A percentile compares a stretch with the other conserved stretches of the same genome.
Evolutionary conservation across 352 stramenopile species (phyloP).

Genomic region (Phytophthora podocarpi): DNA sequence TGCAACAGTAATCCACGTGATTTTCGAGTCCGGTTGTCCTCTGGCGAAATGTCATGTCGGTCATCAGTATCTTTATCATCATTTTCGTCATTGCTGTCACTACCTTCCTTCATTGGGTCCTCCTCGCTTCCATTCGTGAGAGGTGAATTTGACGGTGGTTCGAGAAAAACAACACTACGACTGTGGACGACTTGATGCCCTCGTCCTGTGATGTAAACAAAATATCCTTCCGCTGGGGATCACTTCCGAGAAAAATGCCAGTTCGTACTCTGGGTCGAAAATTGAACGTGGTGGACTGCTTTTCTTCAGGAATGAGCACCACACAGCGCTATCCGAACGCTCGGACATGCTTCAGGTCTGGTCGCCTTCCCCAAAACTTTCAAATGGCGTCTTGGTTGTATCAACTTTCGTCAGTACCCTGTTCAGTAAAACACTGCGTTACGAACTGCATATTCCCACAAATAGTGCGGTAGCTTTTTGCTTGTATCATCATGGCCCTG

Average conservation of each 20-base stretch:
- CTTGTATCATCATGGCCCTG: not conserved
- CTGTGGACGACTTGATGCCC: slow-evolving; percentile 3
- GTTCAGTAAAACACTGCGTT: not conserved
- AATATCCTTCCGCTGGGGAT: slow-evolving; percentile 16
- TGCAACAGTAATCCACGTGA: too few species aligned
- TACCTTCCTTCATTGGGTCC: not conserved
- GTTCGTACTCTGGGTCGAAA: slow-evolving; percentile 6
- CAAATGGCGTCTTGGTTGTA: not conserved
- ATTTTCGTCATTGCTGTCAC: too few species aligned
- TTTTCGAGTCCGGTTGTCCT: not conserved
- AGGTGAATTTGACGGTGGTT: not conserved
- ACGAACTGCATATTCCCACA: slow-evolving; percentile 15
- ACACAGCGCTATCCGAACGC: slow-evolving; percentile 15
- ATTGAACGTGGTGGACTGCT: too few species aligned
- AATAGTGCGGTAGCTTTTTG: slow-evolving; percentile 3
- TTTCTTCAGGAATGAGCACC: slow-evolving; percentile 1
- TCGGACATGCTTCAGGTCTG: too few species aligned
- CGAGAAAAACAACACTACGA: slow-evolving; percentile 16
- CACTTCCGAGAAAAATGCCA: slow-evolving; percentile 10
- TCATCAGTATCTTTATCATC: too few species aligned
- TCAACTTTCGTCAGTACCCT: not conserved
- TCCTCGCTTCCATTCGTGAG: too few species aligned
- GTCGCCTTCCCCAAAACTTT: slow-evolving; percentile 14
- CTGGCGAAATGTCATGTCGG: too few species aligned
- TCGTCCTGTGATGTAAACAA: slow-evolving; percentile 12